These are phyloP conservation scores for Venturia pyrina DNA, from an alignment of 2,329 filamentous ascomycete genomes.

Conservation along the genomic window DNA sequence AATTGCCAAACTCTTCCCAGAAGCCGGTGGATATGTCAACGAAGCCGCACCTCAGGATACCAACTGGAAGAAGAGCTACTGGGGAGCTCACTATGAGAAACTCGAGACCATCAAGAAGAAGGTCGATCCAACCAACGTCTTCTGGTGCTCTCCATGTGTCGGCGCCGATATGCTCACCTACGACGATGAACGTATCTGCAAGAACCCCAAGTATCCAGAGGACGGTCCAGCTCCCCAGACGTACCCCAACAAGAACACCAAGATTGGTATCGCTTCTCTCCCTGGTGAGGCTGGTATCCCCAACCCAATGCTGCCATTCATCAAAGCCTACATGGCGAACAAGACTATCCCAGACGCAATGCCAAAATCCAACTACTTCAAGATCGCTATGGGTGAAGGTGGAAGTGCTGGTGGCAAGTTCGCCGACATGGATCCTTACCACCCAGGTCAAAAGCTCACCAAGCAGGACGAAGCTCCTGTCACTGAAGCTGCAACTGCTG, in stretches of 20 bases:
- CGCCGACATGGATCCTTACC: conserved; percentile 3
- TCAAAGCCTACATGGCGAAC: conserved; percentile 6
- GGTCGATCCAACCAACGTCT: conserved; percentile 12
- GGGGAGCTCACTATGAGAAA: conserved; percentile 12
- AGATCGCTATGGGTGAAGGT: conserved; percentile 12
- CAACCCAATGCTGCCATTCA: conserved; percentile 10
- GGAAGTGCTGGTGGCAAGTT: conserved; percentile 7
- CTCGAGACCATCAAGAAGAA: conserved; percentile 13
- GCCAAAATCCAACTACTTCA: conserved; percentile 10
- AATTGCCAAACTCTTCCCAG: conserved; percentile 7
- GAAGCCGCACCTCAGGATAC: conserved; percentile 9
- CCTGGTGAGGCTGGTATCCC: conserved; percentile 9
- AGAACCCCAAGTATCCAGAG: conserved; percentile 6
- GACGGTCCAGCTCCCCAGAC: conserved; percentile 11
- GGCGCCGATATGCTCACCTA: conserved; percentile 11
- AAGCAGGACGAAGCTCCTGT: not conserved
- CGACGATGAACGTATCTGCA: conserved; percentile 13
- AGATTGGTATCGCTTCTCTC: conserved; percentile 8
- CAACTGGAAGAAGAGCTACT: conserved; percentile 13
- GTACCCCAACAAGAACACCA: conserved; percentile 7
- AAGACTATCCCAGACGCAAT: conserved; percentile 7
- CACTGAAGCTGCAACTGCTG: not conserved
- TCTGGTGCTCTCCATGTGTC: conserved; percentile 11
- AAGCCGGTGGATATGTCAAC: conserved; percentile 11
- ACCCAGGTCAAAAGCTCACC: not conserved